Percentiles rank a stretch among this genome's conserved stretches.
phyloP scores from a whole-genome alignment of 2,329 filamentous ascomycete species.

The Epichloe scottii region DNA sequence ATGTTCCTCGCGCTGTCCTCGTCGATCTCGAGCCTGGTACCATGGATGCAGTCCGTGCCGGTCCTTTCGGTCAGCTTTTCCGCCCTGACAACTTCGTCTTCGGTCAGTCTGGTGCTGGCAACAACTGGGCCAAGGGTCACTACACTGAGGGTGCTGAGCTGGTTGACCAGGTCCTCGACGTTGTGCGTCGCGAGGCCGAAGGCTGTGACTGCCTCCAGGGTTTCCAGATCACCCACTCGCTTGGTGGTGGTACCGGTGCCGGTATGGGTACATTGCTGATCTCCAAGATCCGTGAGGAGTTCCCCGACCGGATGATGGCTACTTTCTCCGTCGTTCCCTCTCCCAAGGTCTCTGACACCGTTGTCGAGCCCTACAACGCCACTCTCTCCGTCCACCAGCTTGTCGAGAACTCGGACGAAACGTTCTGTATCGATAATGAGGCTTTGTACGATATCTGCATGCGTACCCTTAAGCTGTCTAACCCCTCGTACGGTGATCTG shows the following conservation, averaged over 20 bases:
- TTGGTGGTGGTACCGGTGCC: conserved; percentile 98
- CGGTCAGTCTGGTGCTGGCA: conserved; percentile 96
- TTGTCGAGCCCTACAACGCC: conserved; percentile 99
- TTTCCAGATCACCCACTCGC: conserved; percentile 99
- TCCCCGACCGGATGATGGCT: conserved; percentile 99
- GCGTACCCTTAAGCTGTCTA: conserved; percentile 96
- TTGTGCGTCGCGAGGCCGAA: conserved; percentile 96
- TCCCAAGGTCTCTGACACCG: conserved; percentile 97
- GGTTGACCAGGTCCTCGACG: conserved; percentile 94
- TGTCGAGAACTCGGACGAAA: conserved; percentile 99
- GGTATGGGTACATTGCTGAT: conserved; percentile 99
- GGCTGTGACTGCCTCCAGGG: conserved; percentile 98
- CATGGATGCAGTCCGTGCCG: conserved; percentile 97
- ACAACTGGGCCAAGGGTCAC: conserved; percentile 99
- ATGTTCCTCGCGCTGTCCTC: conserved; percentile 95
- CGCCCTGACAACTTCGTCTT: conserved; percentile 99
- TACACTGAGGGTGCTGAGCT: conserved; percentile 99
- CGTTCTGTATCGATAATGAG: conserved; percentile 99
- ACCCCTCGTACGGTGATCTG: conserved; percentile 96
- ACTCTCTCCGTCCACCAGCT: conserved; percentile 98
- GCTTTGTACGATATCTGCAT: conserved; percentile 99
- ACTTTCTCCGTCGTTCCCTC: conserved; percentile 98
- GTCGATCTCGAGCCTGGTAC: conserved; percentile 98
- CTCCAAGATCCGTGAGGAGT: conserved; percentile 96
- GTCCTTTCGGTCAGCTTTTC: conserved; percentile 97